A percentile compares a stretch with the other conserved stretches of the same genome.
Conservation (phyloP, 805 yeast species). For the Candida ficus region DNA sequence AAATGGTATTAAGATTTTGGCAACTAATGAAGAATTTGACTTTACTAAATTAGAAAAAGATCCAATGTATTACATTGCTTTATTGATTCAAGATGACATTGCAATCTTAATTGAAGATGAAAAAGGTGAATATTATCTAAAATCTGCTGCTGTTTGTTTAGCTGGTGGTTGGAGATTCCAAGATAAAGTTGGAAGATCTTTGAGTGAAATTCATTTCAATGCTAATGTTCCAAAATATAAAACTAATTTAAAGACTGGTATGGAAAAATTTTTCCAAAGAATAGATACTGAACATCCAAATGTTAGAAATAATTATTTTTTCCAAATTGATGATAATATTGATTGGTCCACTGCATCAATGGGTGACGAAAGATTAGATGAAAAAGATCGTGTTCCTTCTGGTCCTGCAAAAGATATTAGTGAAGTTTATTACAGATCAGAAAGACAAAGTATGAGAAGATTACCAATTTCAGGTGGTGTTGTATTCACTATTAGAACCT, state of each 20-base stretch:
- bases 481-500: conserved; percentile 59
- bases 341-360: conserved; percentile 65
- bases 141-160: conserved; percentile 57
- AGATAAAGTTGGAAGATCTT: conserved; percentile 53
- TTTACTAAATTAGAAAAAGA: conserved; percentile 35
- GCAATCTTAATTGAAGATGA: conserved; percentile 60
- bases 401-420: conserved; percentile 46
- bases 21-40: conserved; percentile 47
- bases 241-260: conserved; percentile 51
- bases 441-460: conserved; percentile 58
- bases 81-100: conserved; percentile 59
- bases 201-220: conserved; percentile 53
- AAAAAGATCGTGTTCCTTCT: conserved; percentile 59
- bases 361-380: conserved; percentile 49
- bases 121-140: conserved; percentile 51
- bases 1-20: conserved; percentile 31
- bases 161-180: conserved; percentile 68
- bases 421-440: conserved; percentile 53
- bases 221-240: conserved; percentile 67
- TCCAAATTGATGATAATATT: conserved; percentile 56
- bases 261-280: conserved; percentile 61
- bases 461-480: conserved; percentile 55
- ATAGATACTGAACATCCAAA: conserved; percentile 56
- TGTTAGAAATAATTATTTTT: conserved; percentile 61
- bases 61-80: conserved; percentile 55